Base-by-base conservation (phyloP, 208 protist genomes). In the Sergeia podlipaevii region DNA sequence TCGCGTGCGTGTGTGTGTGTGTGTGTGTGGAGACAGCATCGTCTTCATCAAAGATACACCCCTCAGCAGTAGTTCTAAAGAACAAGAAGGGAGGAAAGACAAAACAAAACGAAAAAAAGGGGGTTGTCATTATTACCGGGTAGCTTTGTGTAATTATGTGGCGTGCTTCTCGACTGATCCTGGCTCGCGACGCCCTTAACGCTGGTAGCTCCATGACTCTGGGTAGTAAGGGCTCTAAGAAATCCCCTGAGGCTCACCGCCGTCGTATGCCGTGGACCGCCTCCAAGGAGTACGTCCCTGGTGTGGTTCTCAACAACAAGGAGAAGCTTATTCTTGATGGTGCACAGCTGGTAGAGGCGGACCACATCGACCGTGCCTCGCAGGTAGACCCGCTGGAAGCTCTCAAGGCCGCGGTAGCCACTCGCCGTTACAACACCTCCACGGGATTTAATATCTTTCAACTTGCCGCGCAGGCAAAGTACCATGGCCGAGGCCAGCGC, bases 371-470 rank as follows among this genome's bases (percentile, higher is more conserved):
- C 39, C 80, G 88, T 15, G 38, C 66, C 5, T 53, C 85, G 2
- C 88, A 95, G 69, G 50, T 86, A 6, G 88, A 95, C 48, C 88
- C 88, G 32, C 60, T 95, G 34, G 88, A 92, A 41, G 81, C 83
- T 13, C 79, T 95, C 26, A 84, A 88, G 55, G 69, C 76, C 2
- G 59, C 78, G n/a, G 88, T 90, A 34, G 84, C 83, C 23, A 76
- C 57, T 17, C 75, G 79, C 63, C 69, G 83, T n/a, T 95, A 80
- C 77, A 90, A 92, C 63, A 74, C 69, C 6, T 90, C 80, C 4
- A 95, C 88, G 13, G 88, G 88, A 1, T 65, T 74, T 27, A 95
- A 91, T 61, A 79, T 95, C 41, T 92, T 95, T 46, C 88, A 95
- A 58, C 53, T 95, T 18, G 80, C 82, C 20, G 78, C 79, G 4